These are phyloP conservation scores for Sanguinoderma infundibulare DNA, from an alignment of 1,284 basidiomycete genomes.

Conservation along the genomic window DNA sequence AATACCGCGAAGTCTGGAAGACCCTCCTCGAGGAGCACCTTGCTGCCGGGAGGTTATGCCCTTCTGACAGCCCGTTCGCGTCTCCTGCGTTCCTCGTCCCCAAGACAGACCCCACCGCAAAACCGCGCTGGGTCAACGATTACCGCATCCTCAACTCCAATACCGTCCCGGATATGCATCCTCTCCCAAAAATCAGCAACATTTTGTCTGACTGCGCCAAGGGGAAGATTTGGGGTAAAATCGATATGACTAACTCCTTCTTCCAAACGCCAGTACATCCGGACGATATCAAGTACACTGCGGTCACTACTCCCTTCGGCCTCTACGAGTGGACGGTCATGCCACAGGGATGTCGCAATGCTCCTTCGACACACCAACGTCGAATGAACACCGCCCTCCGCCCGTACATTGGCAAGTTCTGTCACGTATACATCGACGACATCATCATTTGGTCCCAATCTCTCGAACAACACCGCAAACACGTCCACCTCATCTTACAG, in stretches of 20 bases:
- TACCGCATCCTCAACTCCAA: slow-evolving; percentile 41
- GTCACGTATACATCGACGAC: slow-evolving; percentile 5
- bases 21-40: slow-evolving; percentile 21
- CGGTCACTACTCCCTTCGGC: slow-evolving; percentile 42
- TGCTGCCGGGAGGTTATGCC: slow-evolving; percentile 13
- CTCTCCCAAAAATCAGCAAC: slow-evolving; percentile 42
- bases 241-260: slow-evolving; percentile 49
- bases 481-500: slow-evolving; percentile 13
- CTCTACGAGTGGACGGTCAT: slow-evolving; percentile 48
- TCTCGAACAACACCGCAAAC: background rate
- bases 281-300: slow-evolving; percentile 41
- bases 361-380: slow-evolving; percentile 40
- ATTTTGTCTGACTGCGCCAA: slow-evolving; percentile 37
- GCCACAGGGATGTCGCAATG: slow-evolving; percentile 43
- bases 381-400: slow-evolving; percentile 36
- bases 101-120: slow-evolving; percentile 38
- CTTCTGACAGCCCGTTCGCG: slow-evolving; percentile 13
- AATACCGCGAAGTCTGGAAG: slow-evolving; percentile 25
- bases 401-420: slow-evolving; percentile 4
- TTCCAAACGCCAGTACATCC: slow-evolving; percentile 44
- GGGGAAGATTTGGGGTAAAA: slow-evolving; percentile 38
- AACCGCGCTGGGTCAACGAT: slow-evolving; percentile 47
- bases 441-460: slow-evolving; percentile 5
- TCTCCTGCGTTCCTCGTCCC: slow-evolving; percentile 44
- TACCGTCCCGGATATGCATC: slow-evolving; percentile 39